Evolutionary conservation across 306 rosid genomes (phyloP).

Genomic region (Begonia peltatifolia): DNA sequence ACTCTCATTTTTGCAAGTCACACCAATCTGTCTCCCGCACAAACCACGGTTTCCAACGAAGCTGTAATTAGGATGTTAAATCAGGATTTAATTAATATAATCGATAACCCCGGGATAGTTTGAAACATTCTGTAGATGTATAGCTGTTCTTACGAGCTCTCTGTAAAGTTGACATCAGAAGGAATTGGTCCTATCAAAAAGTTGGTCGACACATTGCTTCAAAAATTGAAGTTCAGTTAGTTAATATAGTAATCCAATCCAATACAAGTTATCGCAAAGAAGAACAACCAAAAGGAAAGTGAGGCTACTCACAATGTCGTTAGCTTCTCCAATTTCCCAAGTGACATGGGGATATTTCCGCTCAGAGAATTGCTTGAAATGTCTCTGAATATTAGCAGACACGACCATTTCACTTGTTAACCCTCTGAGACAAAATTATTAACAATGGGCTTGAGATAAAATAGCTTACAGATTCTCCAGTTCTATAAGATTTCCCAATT

Average conservation of each 20-base stretch:
- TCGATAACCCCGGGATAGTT: background rate
- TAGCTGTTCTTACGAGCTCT: slow-evolving; percentile 62
- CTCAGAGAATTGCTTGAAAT: slow-evolving; percentile 80
- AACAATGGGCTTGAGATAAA: background rate
- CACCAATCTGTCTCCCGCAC: slow-evolving; percentile 60
- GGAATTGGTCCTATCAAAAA: slow-evolving; percentile 91
- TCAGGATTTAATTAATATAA: background rate
- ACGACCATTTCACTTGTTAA: no score
- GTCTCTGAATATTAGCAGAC: slow-evolving; percentile 41
- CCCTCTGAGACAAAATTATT: no score
- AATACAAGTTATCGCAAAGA: background rate
- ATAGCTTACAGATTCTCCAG: slow-evolving; percentile 64
- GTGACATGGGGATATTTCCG: slow-evolving; percentile 66
- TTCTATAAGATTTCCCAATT: slow-evolving; percentile 66
- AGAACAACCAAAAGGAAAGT: slow-evolving; percentile 5
- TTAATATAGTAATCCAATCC: background rate
- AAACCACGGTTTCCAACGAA: slow-evolving; percentile 85
- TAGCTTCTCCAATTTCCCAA: slow-evolving; percentile 68
- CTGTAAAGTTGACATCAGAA: slow-evolving; percentile 56
- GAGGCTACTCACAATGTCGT: slow-evolving; percentile 43
- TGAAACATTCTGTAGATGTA: background rate
- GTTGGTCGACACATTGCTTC: slow-evolving; percentile 78
- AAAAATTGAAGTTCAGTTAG: background rate
- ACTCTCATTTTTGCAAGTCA: slow-evolving; percentile 53
- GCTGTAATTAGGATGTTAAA: slow-evolving; percentile 25